Evolutionary conservation across 2,329 filamentous ascomycete species (phyloP).

Genomic region (Zymoseptoria tritici): DNA sequence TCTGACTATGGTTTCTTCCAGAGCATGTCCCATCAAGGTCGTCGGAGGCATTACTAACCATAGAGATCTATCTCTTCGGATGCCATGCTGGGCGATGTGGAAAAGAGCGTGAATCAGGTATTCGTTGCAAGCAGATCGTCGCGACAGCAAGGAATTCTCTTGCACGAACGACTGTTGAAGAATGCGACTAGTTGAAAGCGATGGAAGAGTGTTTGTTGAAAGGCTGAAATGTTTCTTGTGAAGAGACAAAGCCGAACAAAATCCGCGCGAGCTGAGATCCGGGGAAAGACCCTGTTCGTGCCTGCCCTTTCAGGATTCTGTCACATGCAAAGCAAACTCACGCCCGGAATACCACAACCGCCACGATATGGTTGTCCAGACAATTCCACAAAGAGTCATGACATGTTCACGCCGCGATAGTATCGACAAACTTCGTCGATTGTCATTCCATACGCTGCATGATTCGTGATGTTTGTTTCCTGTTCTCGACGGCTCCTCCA

Average conservation of each 20-base stretch:
- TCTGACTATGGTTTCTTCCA: neutral
- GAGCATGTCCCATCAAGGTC: neutral
- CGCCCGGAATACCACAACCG: no score
- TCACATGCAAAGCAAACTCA: neutral
- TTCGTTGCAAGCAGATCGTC: neutral
- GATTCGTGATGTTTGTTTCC: neutral
- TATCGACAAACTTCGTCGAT: no score
- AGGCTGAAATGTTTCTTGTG: neutral
- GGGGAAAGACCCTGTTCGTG: neutral
- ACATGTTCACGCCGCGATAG: no score
- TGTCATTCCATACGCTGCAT: no score
- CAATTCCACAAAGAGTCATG: no score
- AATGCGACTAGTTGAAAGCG: neutral
- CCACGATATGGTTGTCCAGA: no score
- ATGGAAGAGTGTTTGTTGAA: neutral
- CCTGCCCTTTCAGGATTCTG: neutral
- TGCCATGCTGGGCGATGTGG: slow-evolving; percentile 13
- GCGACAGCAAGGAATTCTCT: neutral
- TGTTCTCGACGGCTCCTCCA: neutral
- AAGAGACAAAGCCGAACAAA: neutral
- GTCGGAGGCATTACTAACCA: slow-evolving; percentile 26
- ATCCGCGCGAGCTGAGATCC: neutral
- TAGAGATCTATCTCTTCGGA: slow-evolving; percentile 54
- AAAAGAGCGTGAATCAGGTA: neutral
- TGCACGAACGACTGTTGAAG: neutral